A percentile compares a stretch with the other conserved stretches of the same genome.
These are phyloP conservation scores for Claviceps capensis DNA, from an alignment of 2,329 filamentous ascomycete species.

Conservation along the genomic window DNA sequence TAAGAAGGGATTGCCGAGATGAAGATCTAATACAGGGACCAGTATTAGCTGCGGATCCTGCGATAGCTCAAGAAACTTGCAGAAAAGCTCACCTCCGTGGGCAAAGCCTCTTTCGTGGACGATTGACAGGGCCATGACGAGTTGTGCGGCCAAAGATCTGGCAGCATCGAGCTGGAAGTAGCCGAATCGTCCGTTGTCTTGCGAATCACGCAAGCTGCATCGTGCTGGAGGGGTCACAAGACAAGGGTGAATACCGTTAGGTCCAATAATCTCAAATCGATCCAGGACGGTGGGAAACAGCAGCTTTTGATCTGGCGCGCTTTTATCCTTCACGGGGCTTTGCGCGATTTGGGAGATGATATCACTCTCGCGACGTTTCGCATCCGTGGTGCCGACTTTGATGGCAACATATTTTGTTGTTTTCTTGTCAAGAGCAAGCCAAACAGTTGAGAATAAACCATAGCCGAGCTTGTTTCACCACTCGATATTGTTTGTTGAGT, in stretches of 20 bases:
- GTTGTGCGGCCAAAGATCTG: too few species aligned
- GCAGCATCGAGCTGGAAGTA: too few species aligned
- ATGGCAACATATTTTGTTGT: too few species aligned
- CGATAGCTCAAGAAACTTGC: too few species aligned
- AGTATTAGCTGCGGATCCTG: too few species aligned
- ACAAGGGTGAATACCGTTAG: slow-evolving; percentile 5
- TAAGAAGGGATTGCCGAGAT: slow-evolving; percentile 18
- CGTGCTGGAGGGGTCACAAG: neutral
- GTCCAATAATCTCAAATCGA: slow-evolving; percentile 9
- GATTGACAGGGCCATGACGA: slow-evolving; percentile 12
- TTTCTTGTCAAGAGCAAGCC: too few species aligned
- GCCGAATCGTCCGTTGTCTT: slow-evolving; percentile 9
- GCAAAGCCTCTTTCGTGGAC: slow-evolving; percentile 6
- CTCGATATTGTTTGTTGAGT: too few species aligned
- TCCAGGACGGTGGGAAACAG: slow-evolving; percentile 7
- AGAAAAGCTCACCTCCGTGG: too few species aligned
- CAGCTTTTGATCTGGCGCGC: slow-evolving; percentile 8
- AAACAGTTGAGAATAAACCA: too few species aligned
- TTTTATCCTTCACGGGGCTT: slow-evolving; percentile 5
- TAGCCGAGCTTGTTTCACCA: too few species aligned
- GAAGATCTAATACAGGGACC: neutral
- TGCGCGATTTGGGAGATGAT: slow-evolving; percentile 8
- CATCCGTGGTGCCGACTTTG: neutral
- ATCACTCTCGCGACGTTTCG: slow-evolving; percentile 12
- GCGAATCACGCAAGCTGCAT: slow-evolving; percentile 13